Evolutionary conservation across 1,139 yeast species (phyloP).

Genomic region (Lodderomyces beijingensis): DNA sequence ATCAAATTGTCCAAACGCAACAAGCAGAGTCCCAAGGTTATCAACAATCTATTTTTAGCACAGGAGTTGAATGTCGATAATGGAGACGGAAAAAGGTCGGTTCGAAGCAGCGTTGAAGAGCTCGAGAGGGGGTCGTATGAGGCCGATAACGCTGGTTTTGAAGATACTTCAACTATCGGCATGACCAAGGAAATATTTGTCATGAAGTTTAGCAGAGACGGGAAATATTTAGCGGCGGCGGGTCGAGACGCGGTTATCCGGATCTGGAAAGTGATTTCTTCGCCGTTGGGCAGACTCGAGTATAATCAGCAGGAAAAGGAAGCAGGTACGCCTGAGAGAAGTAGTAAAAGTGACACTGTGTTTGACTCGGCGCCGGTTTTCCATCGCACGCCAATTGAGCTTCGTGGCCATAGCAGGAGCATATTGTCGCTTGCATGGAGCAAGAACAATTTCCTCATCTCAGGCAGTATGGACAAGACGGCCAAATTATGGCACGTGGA

Average conservation of each 20-base stretch:
- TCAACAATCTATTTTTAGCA: slow-evolving; percentile 67
- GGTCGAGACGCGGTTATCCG: slow-evolving; percentile 68
- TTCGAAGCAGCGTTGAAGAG: slow-evolving; percentile 6
- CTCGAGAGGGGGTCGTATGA: slow-evolving; percentile 9
- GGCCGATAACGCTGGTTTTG: slow-evolving; percentile 5
- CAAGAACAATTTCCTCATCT: slow-evolving; percentile 71
- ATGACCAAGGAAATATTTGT: slow-evolving; percentile 56
- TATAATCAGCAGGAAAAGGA: slow-evolving; percentile 19
- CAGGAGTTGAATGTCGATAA: slow-evolving; percentile 55
- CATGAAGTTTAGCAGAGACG: slow-evolving; percentile 72
- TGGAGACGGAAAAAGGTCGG: slow-evolving; percentile 1
- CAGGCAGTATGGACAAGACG: slow-evolving; percentile 85
- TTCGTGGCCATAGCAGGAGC: slow-evolving; percentile 66
- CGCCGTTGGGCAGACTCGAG: slow-evolving; percentile 58
- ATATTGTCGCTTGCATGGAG: slow-evolving; percentile 83
- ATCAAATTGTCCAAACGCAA: slow-evolving; percentile 44
- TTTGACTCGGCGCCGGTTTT: slow-evolving; percentile 71
- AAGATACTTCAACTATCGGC: slow-evolving; percentile 1
- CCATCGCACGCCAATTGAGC: slow-evolving; percentile 61
- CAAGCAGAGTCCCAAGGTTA: slow-evolving; percentile 38
- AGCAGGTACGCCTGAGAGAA: slow-evolving; percentile 6
- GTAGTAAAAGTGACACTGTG: slow-evolving; percentile 13
- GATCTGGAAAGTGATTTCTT: slow-evolving; percentile 76
- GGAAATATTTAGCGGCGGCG: slow-evolving; percentile 78
- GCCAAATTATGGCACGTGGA: slow-evolving; percentile 85